Base-by-base conservation (phyloP, 495 filamentous ascomycete genomes). In the Talaromyces wortmannii region DNA sequence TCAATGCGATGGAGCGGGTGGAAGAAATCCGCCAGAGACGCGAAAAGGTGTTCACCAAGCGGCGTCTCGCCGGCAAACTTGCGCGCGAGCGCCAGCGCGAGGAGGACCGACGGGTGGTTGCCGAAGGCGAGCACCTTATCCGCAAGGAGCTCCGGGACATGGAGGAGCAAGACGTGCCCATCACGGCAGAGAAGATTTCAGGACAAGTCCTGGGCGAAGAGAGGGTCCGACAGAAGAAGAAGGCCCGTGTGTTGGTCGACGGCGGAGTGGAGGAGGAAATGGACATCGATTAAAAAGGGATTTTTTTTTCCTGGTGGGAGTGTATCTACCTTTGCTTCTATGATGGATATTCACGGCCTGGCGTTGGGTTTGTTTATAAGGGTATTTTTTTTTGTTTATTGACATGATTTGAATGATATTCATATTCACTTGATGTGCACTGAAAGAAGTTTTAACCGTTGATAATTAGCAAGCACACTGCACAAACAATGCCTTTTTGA, bases 1-100 rank as follows among this genome's bases (percentile, higher is more conserved):
- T 97, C 69, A 83, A 84, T 59, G 92, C 92, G 53, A 98, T 98
- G 89, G 78, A 89, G 73, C 83, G 94, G 53, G 85, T 98, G 59
- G 75, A 81, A 65, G 91, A 98, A 77, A 95, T 97, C 69, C 81
- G 90, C 46, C 69, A 78, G 50, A 81, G 84, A 64, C 80, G 94
- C 62, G 92, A 98, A 80, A 79, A 89, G 61, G 83, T 83, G 49
- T 96, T 96, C 76, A 95, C 95, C 77, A 92, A 89, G 81, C 84
- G 87, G 58, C 84, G 95, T 56, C 88, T 97, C 87, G 84, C 83
- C 45, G 92, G 94, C 63, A 95, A 94, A 69, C 83, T 88, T 69
- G 87, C 86, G 71, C 80, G 82, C 66, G 84, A 92, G 75, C 74
- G 85, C 57, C 66, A 71, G 63, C 70, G 69, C 67, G 87, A 84